Percentiles rank a stretch among this genome's conserved stretches.
Conservation (phyloP, 2,329 filamentous ascomycete species). For the Bipolaris zeicola region DNA sequence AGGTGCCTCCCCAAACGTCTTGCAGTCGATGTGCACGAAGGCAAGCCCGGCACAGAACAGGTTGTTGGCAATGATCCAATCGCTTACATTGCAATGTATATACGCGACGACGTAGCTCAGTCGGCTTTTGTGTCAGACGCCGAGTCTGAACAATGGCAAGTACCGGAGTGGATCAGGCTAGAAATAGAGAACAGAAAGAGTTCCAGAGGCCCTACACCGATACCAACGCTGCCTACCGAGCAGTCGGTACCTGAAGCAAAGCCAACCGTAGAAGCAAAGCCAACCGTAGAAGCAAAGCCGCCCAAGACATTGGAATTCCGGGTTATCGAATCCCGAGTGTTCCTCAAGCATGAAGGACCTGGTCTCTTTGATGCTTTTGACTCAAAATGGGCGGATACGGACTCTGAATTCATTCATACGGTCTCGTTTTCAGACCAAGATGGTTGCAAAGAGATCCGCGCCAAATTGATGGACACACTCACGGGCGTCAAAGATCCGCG, state of each 20-base stretch:
- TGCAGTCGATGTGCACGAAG: slow-evolving; percentile 59
- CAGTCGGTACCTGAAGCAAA: slow-evolving; percentile 6
- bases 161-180: slow-evolving; percentile 48
- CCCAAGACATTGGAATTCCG: slow-evolving; percentile 32
- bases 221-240: slow-evolving; percentile 16
- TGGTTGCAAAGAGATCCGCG: slow-evolving; percentile 37
- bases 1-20: slow-evolving; percentile 62
- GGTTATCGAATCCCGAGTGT: slow-evolving; percentile 43
- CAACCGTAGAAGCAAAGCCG: background rate
- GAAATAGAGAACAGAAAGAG: slow-evolving; percentile 37
- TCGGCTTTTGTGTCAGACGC: slow-evolving; percentile 49
- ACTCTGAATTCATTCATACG: slow-evolving; percentile 21
- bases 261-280: background rate
- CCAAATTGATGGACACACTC: slow-evolving; percentile 36
- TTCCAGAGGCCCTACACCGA: slow-evolving; percentile 16
- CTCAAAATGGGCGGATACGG: slow-evolving; percentile 24
- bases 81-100: slow-evolving; percentile 62
- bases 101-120: slow-evolving; percentile 56
- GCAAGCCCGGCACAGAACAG: slow-evolving; percentile 47
- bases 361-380: slow-evolving; percentile 46
- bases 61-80: slow-evolving; percentile 54
- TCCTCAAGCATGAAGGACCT: slow-evolving; percentile 45
- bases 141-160: slow-evolving; percentile 55
- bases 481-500: slow-evolving; percentile 43
- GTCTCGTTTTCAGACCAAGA: slow-evolving; percentile 33